phyloP scores from a whole-genome alignment of 352 stramenopile genomes.

The Pythium monospermum region DNA sequence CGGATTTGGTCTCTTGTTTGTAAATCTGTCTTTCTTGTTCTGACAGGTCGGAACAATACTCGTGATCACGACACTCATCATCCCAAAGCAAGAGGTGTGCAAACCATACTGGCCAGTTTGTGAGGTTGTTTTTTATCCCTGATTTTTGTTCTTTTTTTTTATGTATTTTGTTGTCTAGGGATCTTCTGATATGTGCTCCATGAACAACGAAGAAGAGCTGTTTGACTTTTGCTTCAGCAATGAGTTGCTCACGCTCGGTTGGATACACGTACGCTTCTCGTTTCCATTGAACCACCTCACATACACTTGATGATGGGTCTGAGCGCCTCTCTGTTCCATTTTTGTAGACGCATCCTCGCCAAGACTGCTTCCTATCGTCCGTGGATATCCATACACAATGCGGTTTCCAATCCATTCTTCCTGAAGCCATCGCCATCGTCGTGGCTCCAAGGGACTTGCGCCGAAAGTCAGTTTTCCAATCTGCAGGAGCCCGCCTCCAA shows the following conservation, averaged over 20 bases:
- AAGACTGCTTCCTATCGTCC: slow-evolving; percentile 87
- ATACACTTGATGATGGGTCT: not conserved
- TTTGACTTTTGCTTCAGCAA: slow-evolving; percentile 85
- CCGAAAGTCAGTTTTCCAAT: slow-evolving; percentile 41
- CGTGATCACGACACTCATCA: slow-evolving; percentile 80
- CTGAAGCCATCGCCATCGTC: slow-evolving; percentile 86
- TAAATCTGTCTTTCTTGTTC: too few relatives aligned
- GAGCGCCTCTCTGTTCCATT: not conserved
- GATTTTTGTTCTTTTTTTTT: too few relatives aligned
- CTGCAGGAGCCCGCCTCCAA: not conserved
- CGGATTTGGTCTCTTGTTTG: too few relatives aligned
- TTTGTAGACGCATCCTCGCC: slow-evolving; percentile 73
- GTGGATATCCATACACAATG: slow-evolving; percentile 90
- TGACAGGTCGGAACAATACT: slow-evolving; percentile 45
- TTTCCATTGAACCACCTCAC: too few relatives aligned
- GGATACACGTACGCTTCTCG: slow-evolving; percentile 72
- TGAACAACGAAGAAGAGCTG: slow-evolving; percentile 86
- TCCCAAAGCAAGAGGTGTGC: slow-evolving; percentile 82
- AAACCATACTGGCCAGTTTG: not conserved
- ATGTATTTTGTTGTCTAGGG: slow-evolving; percentile 30
- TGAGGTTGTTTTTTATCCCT: not conserved
- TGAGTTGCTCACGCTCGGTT: slow-evolving; percentile 86
- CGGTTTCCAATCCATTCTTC: slow-evolving; percentile 86
- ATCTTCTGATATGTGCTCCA: slow-evolving; percentile 80
- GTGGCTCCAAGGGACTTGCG: slow-evolving; percentile 66